Base-by-base conservation (phyloP, 495 filamentous ascomycete genomes). In the Delitschia confertaspora region DNA sequence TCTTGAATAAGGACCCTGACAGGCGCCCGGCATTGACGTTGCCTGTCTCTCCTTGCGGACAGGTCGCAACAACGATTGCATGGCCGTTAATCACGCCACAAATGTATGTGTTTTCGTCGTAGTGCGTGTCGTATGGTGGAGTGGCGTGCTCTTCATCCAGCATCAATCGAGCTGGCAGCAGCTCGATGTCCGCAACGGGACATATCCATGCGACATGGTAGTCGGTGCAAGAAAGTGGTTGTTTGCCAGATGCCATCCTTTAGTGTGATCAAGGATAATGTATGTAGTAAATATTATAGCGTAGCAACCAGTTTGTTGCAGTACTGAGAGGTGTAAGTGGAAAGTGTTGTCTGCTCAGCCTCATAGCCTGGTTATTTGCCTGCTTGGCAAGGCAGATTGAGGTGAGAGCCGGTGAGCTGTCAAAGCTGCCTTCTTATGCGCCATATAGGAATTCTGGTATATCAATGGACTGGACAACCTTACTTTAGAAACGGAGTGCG, bases 91-190 rank as follows among this genome's bases (percentile, higher is more conserved):
- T 43, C 6, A 22, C 30, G 32, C 46, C 46, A 29, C 38, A 49
- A 30, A 36, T 43, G 30, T 49, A 49, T 11, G 30, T 41, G 46
- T 49, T 49, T 20, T 49, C 31, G 38, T 49, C 46, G 30, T 42
- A 36, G 32, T 41, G 32, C 25, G 29, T 25, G n/a, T 33, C 26
- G 31, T 49, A 36, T 16, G 27, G 26, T 25, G 26, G 46, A 8
- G 24, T 25, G 26, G 16, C 2, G 26, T 42, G 36, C 36, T 48
- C 36, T 21, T 48, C 31, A 16, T 48, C 37, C 26, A 48, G 36
- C 35, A 48, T 41, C 30, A 33, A 14, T 8, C 18, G 26, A 1
- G 45, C 35, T 6, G 37, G 42, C 33, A 45, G 42, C 14, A 45
- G 19, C 21, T 45, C 42, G 31, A 45, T 23, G 42, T 45, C 33